Conservation (phyloP, 23 red algal species). For the Gracilaria domingensis region DNA sequence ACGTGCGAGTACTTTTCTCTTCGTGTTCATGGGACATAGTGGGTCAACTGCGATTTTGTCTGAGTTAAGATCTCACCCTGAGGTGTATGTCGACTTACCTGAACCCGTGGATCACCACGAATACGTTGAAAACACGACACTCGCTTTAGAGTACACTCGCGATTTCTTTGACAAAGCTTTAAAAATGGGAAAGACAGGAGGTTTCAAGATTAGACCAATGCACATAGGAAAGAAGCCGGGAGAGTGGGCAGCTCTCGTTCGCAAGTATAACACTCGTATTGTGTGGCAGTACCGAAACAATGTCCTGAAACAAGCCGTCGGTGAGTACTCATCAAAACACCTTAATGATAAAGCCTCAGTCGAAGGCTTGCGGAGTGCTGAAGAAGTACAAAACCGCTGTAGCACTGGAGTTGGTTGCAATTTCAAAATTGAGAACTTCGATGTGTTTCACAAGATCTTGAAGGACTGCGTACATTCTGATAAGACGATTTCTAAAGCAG, state of each 20-base stretch:
- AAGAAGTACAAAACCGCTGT: constrained; percentile 39
- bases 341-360: constrained; percentile 55
- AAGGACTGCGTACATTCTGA: constrained; percentile 38
- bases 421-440: constrained; percentile 50
- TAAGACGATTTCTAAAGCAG: constrained; percentile 21
- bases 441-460: constrained; percentile 41
- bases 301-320: constrained; percentile 70
- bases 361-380: constrained; percentile 47
- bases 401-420: constrained; percentile 40
- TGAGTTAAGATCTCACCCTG: constrained; percentile 51
- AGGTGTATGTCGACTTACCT: constrained; percentile 10
- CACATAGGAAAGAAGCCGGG: constrained; percentile 49
- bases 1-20: constrained; percentile 57
- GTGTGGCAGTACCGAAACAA: constrained; percentile 74
- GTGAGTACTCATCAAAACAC: constrained; percentile 54
- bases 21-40: constrained; percentile 81
- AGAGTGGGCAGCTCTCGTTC: constrained; percentile 33
- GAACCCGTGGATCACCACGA: constrained; percentile 64
- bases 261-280: constrained; percentile 61
- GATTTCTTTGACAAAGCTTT: constrained; percentile 39
- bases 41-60: constrained; percentile 70
- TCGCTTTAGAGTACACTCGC: constrained; percentile 51
- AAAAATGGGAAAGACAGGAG: constrained; percentile 38
- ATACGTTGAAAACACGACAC: constrained; percentile 46
- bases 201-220: constrained; percentile 76